A percentile compares a stretch with the other conserved stretches of the same genome.
Evolutionary conservation across 148 eudicot genomes (phyloP).

Genomic region (Rhododendron vialii): DNA sequence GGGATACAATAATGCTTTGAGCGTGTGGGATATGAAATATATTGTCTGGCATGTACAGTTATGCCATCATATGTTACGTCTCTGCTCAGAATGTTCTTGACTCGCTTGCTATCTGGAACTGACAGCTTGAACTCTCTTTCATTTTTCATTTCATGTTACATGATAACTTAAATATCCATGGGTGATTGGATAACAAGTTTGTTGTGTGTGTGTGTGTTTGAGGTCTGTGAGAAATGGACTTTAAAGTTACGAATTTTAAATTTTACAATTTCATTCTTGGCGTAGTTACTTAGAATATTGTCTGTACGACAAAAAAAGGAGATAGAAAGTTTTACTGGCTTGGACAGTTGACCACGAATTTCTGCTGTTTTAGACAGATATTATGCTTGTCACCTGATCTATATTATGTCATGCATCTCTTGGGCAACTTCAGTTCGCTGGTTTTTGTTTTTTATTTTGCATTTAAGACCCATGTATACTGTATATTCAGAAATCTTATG

Average conservation of each 20-base stretch:
- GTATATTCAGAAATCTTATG: not conserved
- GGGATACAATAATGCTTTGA: not conserved
- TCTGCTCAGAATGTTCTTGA: not conserved
- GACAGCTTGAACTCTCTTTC: not conserved
- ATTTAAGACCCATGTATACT: not conserved
- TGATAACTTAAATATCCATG: not conserved
- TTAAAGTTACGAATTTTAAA: not conserved
- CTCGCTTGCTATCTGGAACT: not conserved
- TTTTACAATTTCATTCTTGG: not conserved
- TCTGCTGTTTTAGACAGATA: not conserved
- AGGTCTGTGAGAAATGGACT: not conserved
- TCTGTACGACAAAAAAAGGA: not conserved
- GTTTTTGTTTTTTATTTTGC: not conserved
- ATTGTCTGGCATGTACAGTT: not conserved
- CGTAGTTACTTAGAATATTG: not conserved
- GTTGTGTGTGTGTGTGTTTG: not conserved
- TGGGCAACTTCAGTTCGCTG: not conserved
- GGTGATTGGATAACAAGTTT: not conserved
- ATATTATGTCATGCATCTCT: not conserved
- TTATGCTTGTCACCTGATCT: not conserved
- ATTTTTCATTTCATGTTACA: not conserved
- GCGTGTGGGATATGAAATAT: not conserved
- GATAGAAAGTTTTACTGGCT: not conserved
- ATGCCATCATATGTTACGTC: not conserved
- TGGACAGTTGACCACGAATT: not conserved